Percentiles rank a stretch among this genome's conserved stretches.
phyloP scores from a whole-genome alignment of 768 basidiomycete genomes.

The Panellus pusillus region DNA sequence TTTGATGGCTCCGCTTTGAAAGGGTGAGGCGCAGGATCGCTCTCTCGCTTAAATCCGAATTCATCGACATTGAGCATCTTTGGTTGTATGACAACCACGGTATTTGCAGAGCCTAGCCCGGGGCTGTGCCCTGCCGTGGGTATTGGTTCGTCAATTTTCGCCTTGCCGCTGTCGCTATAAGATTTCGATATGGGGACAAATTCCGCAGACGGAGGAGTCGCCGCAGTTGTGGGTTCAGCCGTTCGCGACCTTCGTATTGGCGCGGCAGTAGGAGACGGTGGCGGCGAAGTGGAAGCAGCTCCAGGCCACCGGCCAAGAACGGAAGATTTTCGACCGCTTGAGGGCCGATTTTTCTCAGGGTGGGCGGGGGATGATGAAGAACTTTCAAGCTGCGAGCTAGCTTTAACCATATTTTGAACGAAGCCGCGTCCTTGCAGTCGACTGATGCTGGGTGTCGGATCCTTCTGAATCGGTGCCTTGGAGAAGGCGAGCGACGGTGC shows the following conservation, averaged over 20 bases:
- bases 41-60: conserved; percentile 42
- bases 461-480: conserved; percentile 57
- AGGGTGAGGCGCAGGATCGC: conserved; percentile 24
- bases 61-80: conserved; percentile 41
- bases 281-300: conserved; percentile 32
- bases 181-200: conserved; percentile 14
- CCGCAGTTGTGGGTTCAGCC: conserved; percentile 25
- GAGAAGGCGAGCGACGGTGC: conserved; percentile 60
- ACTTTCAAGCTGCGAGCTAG: conserved; percentile 52
- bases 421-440: conserved; percentile 83
- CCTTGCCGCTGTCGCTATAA: conserved; percentile 17
- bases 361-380: conserved; percentile 33
- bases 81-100: conserved; percentile 63
- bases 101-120: conserved; percentile 72
- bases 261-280: conserved; percentile 30
- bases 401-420: conserved; percentile 80
- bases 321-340: conserved; percentile 42
- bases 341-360: conserved; percentile 33
- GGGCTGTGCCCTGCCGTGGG: conserved; percentile 33
- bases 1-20: conserved; percentile 46
- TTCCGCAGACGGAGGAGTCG: background rate
- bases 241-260: conserved; percentile 24
- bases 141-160: conserved; percentile 24
- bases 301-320: conserved; percentile 74
- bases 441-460: conserved; percentile 80